These are phyloP conservation scores for Populus davidiana DNA, from an alignment of 345 rosid genomes.

Conservation along the genomic window DNA sequence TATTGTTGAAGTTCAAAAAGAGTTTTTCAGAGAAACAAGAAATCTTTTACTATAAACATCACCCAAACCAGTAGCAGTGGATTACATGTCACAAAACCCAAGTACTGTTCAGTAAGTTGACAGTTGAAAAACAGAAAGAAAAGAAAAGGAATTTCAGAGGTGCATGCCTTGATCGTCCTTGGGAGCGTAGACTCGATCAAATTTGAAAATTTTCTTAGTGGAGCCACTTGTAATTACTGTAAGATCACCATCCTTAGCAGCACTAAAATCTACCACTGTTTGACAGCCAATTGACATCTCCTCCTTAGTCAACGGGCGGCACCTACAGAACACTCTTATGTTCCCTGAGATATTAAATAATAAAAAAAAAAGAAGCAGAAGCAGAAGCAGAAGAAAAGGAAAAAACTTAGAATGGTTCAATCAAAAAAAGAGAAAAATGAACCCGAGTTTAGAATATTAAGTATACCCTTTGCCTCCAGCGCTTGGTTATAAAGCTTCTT, in stretches of 20 bases:
- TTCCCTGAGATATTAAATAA: conserved; percentile 13
- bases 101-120: neutral
- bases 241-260: conserved; percentile 24
- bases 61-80: too few relatives aligned
- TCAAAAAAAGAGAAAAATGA: neutral
- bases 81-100: too few relatives aligned
- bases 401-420: neutral
- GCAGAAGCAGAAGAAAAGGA: neutral
- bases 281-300: conserved; percentile 11
- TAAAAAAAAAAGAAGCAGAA: too few relatives aligned
- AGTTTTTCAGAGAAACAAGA: neutral
- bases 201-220: conserved; percentile 16
- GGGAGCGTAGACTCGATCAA: conserved; percentile 15
- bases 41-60: too few relatives aligned
- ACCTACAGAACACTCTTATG: conserved; percentile 25
- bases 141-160: neutral
- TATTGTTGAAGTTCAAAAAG: neutral
- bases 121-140: neutral
- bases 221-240: conserved; percentile 8
- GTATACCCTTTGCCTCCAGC: conserved; percentile 17
- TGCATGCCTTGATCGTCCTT: conserved; percentile 19
- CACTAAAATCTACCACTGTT: conserved; percentile 13
- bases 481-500: conserved; percentile 22
- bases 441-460: neutral
- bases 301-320: conserved; percentile 20